phyloP scores from a whole-genome alignment of 768 basidiomycete genomes.

The Rhizopogon salebrosus region DNA sequence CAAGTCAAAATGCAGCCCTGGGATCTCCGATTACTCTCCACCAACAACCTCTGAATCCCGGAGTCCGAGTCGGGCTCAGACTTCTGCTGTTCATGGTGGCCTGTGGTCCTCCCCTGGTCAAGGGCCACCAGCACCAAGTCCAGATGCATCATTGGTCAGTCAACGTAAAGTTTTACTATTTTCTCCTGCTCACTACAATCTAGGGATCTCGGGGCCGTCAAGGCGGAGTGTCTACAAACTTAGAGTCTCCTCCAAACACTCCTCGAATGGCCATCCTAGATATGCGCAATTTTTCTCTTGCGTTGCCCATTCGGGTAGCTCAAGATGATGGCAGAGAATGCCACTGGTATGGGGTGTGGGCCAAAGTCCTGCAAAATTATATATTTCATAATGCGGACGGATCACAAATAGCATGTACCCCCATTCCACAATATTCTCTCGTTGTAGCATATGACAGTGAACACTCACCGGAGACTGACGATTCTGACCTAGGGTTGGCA shows the following conservation, averaged over 20 bases:
- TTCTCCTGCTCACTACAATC: background rate
- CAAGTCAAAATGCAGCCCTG: background rate
- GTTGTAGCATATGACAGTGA: background rate
- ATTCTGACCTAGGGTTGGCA: background rate
- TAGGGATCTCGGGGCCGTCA: background rate
- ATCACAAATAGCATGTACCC: background rate
- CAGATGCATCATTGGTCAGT: background rate
- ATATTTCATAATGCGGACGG: background rate
- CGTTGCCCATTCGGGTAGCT: background rate
- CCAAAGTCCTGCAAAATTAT: background rate
- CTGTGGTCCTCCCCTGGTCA: too few relatives aligned
- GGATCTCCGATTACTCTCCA: background rate
- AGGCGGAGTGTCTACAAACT: background rate
- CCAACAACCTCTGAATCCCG: background rate
- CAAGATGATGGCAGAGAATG: background rate
- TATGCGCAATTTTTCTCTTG: background rate
- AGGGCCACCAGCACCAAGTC: too few relatives aligned
- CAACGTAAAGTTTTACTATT: background rate
- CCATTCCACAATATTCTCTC: background rate
- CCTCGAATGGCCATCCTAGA: background rate
- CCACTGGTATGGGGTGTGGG: conserved; percentile 1
- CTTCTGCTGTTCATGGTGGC: background rate
- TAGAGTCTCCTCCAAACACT: background rate
- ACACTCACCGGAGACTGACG: background rate
- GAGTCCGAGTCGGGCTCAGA: too few relatives aligned